Conservation (phyloP, 306 rosid species). For the Trifolium pratense region DNA sequence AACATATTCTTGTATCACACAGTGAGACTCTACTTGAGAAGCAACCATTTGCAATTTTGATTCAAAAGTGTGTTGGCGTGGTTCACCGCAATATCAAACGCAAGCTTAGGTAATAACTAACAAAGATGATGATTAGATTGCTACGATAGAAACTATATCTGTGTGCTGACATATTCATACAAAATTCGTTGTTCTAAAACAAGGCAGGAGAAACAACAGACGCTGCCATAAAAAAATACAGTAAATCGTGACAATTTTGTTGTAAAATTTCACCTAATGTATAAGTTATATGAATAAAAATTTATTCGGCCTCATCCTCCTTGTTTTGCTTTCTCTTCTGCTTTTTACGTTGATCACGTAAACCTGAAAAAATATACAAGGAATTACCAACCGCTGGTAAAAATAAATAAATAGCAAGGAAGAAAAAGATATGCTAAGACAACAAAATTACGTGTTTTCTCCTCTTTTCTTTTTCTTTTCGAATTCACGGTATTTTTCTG, state of each 20-base stretch:
- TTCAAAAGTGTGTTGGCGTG: neutral
- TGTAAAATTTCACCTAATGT: slow-evolving; percentile 26
- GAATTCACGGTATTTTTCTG: slow-evolving; percentile 54
- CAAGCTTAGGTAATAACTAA: neutral
- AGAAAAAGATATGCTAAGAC: neutral
- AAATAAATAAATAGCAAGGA: slow-evolving; percentile 10
- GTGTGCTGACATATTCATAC: neutral
- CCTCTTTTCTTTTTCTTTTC: slow-evolving; percentile 77
- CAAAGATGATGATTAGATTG: neutral
- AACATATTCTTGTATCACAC: too few species aligned
- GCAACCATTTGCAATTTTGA: neutral
- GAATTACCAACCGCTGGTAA: neutral
- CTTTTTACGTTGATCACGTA: slow-evolving; percentile 80
- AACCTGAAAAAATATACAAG: slow-evolving; percentile 53
- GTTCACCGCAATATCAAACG: neutral
- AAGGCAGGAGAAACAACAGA: slow-evolving; percentile 31
- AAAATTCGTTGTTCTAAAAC: slow-evolving; percentile 20
- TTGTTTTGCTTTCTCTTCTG: slow-evolving; percentile 54
- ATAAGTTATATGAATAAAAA: slow-evolving; percentile 4
- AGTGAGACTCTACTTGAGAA: too few species aligned
- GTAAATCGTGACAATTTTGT: slow-evolving; percentile 24
- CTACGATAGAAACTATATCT: neutral
- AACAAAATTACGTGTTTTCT: slow-evolving; percentile 68
- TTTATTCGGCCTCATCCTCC: slow-evolving; percentile 45
- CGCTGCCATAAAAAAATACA: neutral